Evolutionary conservation across 805 yeast species (phyloP), one percentile per base, ranked within the genome.

Genomic region (Candida loeiensis): DNA sequence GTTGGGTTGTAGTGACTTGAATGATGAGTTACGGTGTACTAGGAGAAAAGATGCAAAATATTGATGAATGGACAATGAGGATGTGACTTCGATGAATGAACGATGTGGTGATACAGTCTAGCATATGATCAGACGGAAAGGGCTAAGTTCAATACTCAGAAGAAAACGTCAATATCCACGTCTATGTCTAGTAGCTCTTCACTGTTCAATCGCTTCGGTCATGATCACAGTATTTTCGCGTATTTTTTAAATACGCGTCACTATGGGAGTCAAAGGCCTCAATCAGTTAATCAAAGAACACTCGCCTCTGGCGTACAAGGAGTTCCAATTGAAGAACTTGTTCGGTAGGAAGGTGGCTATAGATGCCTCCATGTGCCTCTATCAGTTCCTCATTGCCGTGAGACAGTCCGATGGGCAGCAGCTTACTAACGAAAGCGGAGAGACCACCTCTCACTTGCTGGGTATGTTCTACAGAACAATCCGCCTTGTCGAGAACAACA

Each of bases 321-420:
- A 80, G 40, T 76, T 78, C 42, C 96, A 88, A 49, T 82, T 91
- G 69, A 91, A 91, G 63, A 73, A 85, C 12, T 76, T 89, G 34
- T 84, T 86, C 54, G 99, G 99, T 1, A 71, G 98, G 33, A 93
- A 93, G 67, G 95, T 93, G n/a, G 99, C 99, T 44, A 90, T 93
- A 45, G 91, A 85, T 66, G 95, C 95, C 2, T 90, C 98, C 7
- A 93, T 93, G 99, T 88, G 95, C 49, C 71, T 93, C 29, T 93
- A 93, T 59, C 99, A 93, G 63, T 93, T 91, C 56, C 71, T 93
- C 36, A 90, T 93, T 55, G 97, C 98, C 0, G 99, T 93, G 4
- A 76, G 99, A 56, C 98, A 91, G 52, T 89, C 85, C 42, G 98
- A 93, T 55, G 99, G 99, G n/a, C 88, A 80, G 46, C 95, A 89